Percentiles rank a stretch among this genome's conserved stretches.
Conservation (phyloP, 2,329 filamentous ascomycete species). For the Rhexocercosporidium sp. region DNA sequence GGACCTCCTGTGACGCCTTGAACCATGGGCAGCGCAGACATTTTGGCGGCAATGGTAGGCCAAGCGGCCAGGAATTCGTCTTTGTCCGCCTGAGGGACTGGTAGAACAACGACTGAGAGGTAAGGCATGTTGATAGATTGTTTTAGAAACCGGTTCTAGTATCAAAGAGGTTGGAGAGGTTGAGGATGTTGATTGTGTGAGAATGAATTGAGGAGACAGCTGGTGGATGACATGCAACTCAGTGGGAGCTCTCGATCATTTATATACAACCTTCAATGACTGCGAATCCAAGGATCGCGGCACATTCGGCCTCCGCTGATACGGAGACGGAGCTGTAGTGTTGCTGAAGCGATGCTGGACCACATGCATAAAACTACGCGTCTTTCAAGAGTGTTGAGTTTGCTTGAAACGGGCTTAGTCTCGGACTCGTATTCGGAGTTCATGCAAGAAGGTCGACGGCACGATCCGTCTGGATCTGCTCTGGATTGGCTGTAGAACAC, state of each 20-base stretch:
- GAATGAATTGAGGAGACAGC: background rate
- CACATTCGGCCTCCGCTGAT: background rate
- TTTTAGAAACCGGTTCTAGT: background rate
- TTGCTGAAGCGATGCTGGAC: background rate
- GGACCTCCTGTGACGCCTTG: slow-evolving; percentile 21
- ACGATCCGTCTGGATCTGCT: background rate
- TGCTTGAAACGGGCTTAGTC: background rate
- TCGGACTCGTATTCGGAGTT: slow-evolving; percentile 4
- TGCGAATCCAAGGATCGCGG: background rate
- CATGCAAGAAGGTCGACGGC: background rate
- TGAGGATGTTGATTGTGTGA: slow-evolving; percentile 1
- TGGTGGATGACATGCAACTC: background rate
- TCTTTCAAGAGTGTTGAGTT: background rate
- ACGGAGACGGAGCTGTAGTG: background rate
- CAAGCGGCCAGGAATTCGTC: slow-evolving; percentile 20
- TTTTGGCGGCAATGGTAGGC: slow-evolving; percentile 18
- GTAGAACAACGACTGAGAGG: slow-evolving; percentile 23
- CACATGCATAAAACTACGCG: background rate
- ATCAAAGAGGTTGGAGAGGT: background rate
- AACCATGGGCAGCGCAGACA: slow-evolving; percentile 21
- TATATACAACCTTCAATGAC: background rate
- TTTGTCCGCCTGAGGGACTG: slow-evolving; percentile 24
- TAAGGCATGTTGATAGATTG: slow-evolving; percentile 28
- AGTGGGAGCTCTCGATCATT: background rate
- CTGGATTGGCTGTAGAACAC: background rate